Conservation (phyloP, 2,329 filamentous ascomycete genomes). For the Xylaria sp. region DNA sequence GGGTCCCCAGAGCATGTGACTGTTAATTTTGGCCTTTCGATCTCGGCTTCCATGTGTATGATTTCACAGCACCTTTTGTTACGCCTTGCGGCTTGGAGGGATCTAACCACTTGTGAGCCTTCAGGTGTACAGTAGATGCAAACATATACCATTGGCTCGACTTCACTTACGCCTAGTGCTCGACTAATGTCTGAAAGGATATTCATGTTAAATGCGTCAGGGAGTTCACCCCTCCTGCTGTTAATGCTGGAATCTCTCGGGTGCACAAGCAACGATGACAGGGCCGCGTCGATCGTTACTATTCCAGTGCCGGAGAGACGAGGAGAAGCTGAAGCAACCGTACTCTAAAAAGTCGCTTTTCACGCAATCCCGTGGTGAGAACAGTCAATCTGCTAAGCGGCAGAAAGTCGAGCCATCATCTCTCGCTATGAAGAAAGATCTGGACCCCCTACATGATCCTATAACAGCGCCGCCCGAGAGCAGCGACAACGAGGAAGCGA, state of each 20-base stretch:
- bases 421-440: slow-evolving; percentile 31
- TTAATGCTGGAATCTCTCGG: not conserved
- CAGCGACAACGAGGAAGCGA: slow-evolving; percentile 44
- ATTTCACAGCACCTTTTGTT: not conserved
- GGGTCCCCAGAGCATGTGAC: not conserved
- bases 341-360: slow-evolving; percentile 36
- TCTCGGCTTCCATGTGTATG: not conserved
- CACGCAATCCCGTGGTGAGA: slow-evolving; percentile 25
- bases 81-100: not conserved
- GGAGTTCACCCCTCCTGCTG: not conserved
- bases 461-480: slow-evolving; percentile 45
- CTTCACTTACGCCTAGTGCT: slow-evolving; percentile 1
- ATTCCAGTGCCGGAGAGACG: slow-evolving; percentile 6
- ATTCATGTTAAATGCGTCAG: not conserved
- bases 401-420: slow-evolving; percentile 14
- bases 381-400: slow-evolving; percentile 11
- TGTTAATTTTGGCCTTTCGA: not conserved
- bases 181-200: not conserved
- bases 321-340: slow-evolving; percentile 34
- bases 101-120: not conserved
- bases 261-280: slow-evolving; percentile 19
- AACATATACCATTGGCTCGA: slow-evolving; percentile 7
- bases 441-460: slow-evolving; percentile 38
- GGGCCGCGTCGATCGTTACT: not conserved
- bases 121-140: slow-evolving; percentile 2